Percentiles rank a stretch among this genome's conserved stretches.
These are phyloP conservation scores for Botrytis cinerea DNA, from an alignment of 2,329 filamentous ascomycete genomes.

Conservation along the genomic window DNA sequence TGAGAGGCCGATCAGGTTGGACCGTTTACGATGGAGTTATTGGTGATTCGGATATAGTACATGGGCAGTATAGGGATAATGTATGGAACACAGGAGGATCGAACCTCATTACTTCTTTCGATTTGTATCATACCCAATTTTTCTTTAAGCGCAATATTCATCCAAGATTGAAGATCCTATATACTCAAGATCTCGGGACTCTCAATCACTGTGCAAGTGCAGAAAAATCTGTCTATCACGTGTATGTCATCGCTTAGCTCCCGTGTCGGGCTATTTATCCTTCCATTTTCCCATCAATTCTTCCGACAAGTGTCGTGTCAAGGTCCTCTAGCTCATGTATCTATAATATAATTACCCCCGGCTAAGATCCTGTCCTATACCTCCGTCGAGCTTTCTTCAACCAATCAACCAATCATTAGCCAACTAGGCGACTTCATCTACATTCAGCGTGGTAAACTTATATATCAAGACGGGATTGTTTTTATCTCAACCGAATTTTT, in stretches of 20 bases:
- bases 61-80: not conserved
- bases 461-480: conserved; percentile 5
- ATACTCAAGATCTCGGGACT: not conserved
- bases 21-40: not conserved
- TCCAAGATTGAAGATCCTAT: not conserved
- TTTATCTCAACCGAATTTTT: conserved; percentile 4
- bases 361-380: not conserved
- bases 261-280: conserved; percentile 6
- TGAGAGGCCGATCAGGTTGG: not conserved
- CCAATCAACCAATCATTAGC: not conserved
- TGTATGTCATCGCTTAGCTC: too few relatives aligned
- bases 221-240: not conserved
- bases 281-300: conserved; percentile 5
- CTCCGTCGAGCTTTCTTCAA: not conserved
- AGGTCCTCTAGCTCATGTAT: not conserved
- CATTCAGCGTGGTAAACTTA: not conserved
- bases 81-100: not conserved
- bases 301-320: conserved; percentile 10
- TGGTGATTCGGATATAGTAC: not conserved
- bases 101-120: too few relatives aligned
- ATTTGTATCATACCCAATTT: not conserved
- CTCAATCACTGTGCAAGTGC: not conserved
- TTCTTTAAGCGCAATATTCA: not conserved
- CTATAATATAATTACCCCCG: not conserved
- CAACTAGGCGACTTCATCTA: not conserved